phyloP scores from a whole-genome alignment of 208 protist species.

The Plasmodiophora brassicae region DNA sequence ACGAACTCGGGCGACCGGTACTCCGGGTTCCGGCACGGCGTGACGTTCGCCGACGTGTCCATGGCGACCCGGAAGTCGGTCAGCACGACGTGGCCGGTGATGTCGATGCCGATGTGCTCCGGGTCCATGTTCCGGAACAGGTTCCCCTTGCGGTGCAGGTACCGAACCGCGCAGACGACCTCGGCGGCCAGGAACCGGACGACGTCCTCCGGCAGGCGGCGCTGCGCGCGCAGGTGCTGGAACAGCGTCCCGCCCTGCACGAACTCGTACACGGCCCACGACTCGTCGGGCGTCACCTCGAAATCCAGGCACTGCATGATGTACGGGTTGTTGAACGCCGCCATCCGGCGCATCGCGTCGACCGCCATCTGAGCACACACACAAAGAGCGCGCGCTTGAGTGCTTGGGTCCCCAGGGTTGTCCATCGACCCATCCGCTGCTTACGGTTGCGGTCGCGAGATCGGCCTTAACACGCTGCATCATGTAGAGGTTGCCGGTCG shows the following conservation, averaged over 20 bases:
- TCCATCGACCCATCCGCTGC: neutral
- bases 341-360: neutral
- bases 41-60: neutral
- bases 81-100: constrained; percentile 72
- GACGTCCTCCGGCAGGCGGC: neutral
- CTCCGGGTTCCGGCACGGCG: constrained; percentile 38
- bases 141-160: constrained; percentile 62
- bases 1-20: constrained; percentile 49
- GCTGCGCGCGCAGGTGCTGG: constrained; percentile 5
- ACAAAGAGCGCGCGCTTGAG: neutral
- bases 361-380: constrained; percentile 20
- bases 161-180: constrained; percentile 11
- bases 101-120: constrained; percentile 69
- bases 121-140: constrained; percentile 68
- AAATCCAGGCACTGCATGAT: constrained; percentile 32
- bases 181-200: constrained; percentile 5
- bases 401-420: neutral
- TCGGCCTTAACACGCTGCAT: neutral
- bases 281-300: neutral
- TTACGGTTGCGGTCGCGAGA: neutral
- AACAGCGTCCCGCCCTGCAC: constrained; percentile 25
- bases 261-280: constrained; percentile 28
- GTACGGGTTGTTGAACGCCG: constrained; percentile 12
- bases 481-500: neutral
- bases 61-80: constrained; percentile 83